Conservation (phyloP, 163 green algal genomes). For the Chlamydomonas reinhardtii region DNA sequence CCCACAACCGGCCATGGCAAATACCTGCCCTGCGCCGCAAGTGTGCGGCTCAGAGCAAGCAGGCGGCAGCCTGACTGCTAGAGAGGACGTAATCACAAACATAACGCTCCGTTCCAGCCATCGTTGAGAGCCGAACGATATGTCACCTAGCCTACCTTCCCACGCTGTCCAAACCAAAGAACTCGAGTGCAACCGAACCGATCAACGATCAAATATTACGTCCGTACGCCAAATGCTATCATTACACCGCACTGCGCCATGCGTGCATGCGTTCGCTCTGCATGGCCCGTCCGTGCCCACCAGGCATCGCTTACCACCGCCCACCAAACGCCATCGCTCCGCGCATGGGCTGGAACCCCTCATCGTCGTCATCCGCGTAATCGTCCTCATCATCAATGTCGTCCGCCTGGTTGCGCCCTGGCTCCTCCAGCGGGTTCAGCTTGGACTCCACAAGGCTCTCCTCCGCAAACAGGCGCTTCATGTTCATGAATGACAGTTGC, state of each 20-base stretch:
- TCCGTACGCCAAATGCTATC: background rate
- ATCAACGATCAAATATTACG: background rate
- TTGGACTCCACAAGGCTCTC: constrained; percentile 74
- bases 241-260: background rate
- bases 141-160: too few species aligned
- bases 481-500: constrained; percentile 89
- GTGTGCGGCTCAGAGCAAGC: too few species aligned
- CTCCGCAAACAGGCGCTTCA: constrained; percentile 93
- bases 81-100: too few species aligned
- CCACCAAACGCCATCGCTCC: background rate
- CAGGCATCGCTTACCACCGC: background rate
- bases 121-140: too few species aligned
- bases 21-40: too few species aligned
- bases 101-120: too few species aligned
- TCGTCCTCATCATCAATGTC: background rate
- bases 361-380: constrained; percentile 12
- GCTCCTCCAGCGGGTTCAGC: background rate
- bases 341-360: constrained; percentile 8
- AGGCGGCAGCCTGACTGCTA: too few species aligned
- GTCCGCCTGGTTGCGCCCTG: background rate
- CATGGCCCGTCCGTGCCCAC: too few species aligned
- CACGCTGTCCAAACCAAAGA: too few species aligned
- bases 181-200: too few species aligned
- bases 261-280: too few species aligned
- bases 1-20: too few species aligned